Evolutionary conservation across 108 stramenopile species (phyloP), one percentile per base, ranked within the genome.

Genomic region (Licmophora abbreviata): DNA sequence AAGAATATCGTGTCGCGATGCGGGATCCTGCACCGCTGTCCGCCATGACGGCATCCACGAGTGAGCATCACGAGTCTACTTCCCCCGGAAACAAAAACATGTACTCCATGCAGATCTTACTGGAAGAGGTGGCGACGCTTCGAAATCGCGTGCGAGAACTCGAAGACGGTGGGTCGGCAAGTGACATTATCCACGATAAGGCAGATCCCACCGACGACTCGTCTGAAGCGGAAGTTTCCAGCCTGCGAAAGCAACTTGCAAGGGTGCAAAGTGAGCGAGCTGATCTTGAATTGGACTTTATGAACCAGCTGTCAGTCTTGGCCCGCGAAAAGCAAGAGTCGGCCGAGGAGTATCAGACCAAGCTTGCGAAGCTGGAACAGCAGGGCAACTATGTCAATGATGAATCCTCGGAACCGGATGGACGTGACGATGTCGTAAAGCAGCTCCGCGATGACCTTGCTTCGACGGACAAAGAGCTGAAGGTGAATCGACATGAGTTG

Each of bases 211-310:
- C n/a, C n/a, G n/a, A n/a, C n/a, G n/a, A n/a, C n/a, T n/a, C n/a
- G n/a, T n/a, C n/a, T n/a, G n/a, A n/a, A n/a, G n/a, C 25, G 9
- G 44, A 46, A 46, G n/a, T 46, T 25, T n/a, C 14, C n/a, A 49
- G 44, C 26, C 43, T 69, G 3, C 29, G 60, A 40, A 69, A 69
- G 31, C 60, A 69, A 28, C 35, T 69, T 6, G n/a, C 43, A 34
- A 51, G 34, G 14, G 31, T 53, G 22, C 29, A 56, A 22, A 49
- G 62, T 29, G 54, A 69, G 32, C 51, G 58, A 42, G 44, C 60
- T 8, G 33, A 57, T 30, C 18, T 57, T 25, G 68, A 69, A 37
- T 25, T 69, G n/a, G 60, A 69, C 20, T 69, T 69, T 48, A 57
- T 69, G 60, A 69, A 69, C 25, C 68, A 60, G 48, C 14, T 69